These are phyloP conservation scores for Daedaleopsis sinensis DNA, from an alignment of 768 basidiomycete species.

Conservation along the genomic window DNA sequence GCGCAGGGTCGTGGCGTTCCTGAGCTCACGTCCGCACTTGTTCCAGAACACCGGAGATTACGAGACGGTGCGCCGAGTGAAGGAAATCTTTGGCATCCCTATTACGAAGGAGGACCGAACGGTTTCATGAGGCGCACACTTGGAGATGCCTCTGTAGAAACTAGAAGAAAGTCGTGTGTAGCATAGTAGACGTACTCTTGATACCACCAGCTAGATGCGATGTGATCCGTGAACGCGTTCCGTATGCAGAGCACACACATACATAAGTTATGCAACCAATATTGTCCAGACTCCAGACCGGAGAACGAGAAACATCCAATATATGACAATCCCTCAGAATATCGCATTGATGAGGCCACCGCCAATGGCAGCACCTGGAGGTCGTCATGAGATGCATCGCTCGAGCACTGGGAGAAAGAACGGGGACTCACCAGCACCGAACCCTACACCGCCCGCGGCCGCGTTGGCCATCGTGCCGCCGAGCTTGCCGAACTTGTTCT, in stretches of 20 bases:
- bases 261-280: conserved; percentile 1
- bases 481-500: conserved; percentile 57
- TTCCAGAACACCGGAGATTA: conserved; percentile 53
- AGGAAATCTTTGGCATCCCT: conserved; percentile 45
- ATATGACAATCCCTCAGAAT: conserved; percentile 35
- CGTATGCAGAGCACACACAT: not conserved
- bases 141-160: too few relatives aligned
- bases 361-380: conserved; percentile 55
- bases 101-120: conserved; percentile 10
- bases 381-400: not conserved
- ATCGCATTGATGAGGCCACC: conserved; percentile 52
- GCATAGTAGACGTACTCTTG: not conserved
- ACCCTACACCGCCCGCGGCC: conserved; percentile 68
- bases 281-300: too few relatives aligned
- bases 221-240: not conserved
- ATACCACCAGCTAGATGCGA: not conserved
- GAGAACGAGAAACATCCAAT: not conserved
- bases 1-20: not conserved
- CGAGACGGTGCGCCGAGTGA: conserved; percentile 52
- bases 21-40: not conserved
- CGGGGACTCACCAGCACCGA: conserved; percentile 65
- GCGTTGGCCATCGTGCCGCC: conserved; percentile 54
- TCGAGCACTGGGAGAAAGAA: not conserved
- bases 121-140: too few relatives aligned
- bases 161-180: not conserved